These are phyloP conservation scores for Candida verbasci DNA, from an alignment of 805 yeast genomes.

Conservation along the genomic window DNA sequence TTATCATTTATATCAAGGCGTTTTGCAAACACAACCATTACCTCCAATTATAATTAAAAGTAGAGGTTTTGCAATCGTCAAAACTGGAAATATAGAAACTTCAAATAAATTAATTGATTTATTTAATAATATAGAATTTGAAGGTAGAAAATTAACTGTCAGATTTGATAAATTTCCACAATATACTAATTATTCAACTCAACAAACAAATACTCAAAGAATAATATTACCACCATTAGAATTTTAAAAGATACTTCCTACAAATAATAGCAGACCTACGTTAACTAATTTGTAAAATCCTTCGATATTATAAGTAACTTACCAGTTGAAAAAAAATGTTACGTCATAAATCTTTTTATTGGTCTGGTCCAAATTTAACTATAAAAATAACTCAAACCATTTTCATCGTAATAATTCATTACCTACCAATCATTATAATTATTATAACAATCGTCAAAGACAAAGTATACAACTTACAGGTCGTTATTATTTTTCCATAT, in stretches of 20 bases:
- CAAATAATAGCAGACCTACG: background rate
- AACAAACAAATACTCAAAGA: constrained; percentile 21
- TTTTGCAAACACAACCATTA: too few relatives aligned
- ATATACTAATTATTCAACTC: constrained; percentile 25
- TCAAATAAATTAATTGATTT: constrained; percentile 45
- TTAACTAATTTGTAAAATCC: constrained; percentile 1
- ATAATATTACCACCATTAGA: constrained; percentile 1
- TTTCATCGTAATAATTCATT: background rate
- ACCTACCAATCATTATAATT: background rate
- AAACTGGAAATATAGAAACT: constrained; percentile 42
- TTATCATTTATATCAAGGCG: constrained; percentile 1
- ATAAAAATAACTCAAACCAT: background rate
- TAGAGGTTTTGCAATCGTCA: constrained; percentile 65
- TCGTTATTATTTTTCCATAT: too few relatives aligned
- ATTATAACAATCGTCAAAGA: background rate
- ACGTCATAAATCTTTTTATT: constrained; percentile 29
- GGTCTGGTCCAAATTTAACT: constrained; percentile 4
- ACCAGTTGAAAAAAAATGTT: constrained; percentile 30
- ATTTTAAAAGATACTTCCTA: background rate
- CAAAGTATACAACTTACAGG: too few relatives aligned
- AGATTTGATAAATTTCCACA: constrained; percentile 54
- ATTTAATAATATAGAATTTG: constrained; percentile 51
- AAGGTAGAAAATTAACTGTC: constrained; percentile 59
- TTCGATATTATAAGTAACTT: constrained; percentile 17
- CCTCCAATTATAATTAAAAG: constrained; percentile 11